These are phyloP conservation scores for Smittium culicis DNA, from an alignment of 371 early-diverging fungal genomes.

Conservation along the genomic window DNA sequence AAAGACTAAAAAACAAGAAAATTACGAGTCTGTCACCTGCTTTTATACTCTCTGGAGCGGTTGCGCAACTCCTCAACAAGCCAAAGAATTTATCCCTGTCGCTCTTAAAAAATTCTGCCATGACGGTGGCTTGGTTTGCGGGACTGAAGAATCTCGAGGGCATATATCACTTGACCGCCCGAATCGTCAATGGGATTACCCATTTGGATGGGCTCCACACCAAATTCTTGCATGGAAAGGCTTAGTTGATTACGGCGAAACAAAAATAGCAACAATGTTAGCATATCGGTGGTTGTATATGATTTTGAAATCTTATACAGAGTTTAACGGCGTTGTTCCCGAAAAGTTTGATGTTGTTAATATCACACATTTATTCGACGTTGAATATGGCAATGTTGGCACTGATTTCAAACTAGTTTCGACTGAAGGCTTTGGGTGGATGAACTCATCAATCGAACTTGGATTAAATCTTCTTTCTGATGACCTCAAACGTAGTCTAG, in stretches of 20 bases:
- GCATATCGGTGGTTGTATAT: conserved; percentile 93
- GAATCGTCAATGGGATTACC: conserved; percentile 93
- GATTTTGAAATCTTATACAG: conserved; percentile 86
- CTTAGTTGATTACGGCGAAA: conserved; percentile 67
- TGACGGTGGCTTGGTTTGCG: conserved; percentile 71
- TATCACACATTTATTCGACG: conserved; percentile 78
- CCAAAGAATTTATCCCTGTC: conserved; percentile 37
- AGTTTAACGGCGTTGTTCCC: conserved; percentile 93
- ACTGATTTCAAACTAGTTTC: conserved; percentile 88
- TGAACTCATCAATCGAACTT: conserved; percentile 85
- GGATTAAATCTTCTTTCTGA: conserved; percentile 60
- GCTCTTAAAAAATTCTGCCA: conserved; percentile 64
- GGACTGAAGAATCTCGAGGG: conserved; percentile 77
- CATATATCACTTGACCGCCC: conserved; percentile 61
- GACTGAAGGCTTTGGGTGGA: conserved; percentile 96
- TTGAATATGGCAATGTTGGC: conserved; percentile 92
- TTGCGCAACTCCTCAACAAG: conserved; percentile 46
- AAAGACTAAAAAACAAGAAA: conserved; percentile 29
- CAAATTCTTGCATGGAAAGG: conserved; percentile 94
- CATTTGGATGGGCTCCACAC: conserved; percentile 95
- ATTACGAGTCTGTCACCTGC: conserved; percentile 61
- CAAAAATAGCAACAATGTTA: conserved; percentile 56
- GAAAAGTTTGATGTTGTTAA: conserved; percentile 92
- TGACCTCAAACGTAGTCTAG: conserved; percentile 62
- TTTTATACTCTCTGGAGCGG: conserved; percentile 71